Percentiles rank a stretch among this genome's conserved stretches.
phyloP scores from a whole-genome alignment of 805 yeast genomes.

The Candida nemodendra region DNA sequence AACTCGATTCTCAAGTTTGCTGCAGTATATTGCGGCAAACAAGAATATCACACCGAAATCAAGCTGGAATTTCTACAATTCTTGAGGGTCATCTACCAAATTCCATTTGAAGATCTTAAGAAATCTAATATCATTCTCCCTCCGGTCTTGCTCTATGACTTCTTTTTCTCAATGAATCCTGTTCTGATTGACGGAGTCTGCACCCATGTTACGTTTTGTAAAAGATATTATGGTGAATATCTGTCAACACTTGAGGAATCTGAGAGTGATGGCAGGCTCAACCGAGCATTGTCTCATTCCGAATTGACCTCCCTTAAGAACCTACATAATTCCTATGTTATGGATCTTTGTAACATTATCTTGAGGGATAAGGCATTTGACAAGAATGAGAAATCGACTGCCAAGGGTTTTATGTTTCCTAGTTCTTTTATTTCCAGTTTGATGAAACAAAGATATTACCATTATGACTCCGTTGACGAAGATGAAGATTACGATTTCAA shows the following conservation, averaged over 20 bases:
- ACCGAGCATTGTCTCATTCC: conserved; percentile 11
- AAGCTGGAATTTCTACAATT: conserved; percentile 14
- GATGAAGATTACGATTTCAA: conserved; percentile 18
- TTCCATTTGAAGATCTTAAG: conserved; percentile 24
- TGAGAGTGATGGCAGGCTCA: conserved; percentile 12
- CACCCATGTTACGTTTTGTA: conserved; percentile 44
- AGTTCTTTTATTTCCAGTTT: conserved; percentile 33
- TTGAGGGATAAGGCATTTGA: conserved; percentile 58
- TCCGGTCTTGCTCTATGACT: conserved; percentile 37
- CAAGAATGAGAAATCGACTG: conserved; percentile 31
- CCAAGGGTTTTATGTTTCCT: conserved; percentile 40
- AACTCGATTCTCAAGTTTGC: conserved; percentile 7
- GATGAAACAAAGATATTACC: conserved; percentile 25
- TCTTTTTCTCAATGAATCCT: conserved; percentile 44
- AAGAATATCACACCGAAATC: conserved; percentile 1
- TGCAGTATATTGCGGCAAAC: conserved; percentile 10
- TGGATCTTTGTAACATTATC: conserved; percentile 52
- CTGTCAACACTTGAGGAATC: conserved; percentile 14
- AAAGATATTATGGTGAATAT: conserved; percentile 33
- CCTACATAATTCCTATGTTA: conserved; percentile 48
- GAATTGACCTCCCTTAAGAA: conserved; percentile 26
- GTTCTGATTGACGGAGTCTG: conserved; percentile 45
- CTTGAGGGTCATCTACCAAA: conserved; percentile 12
- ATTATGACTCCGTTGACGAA: conserved; percentile 26
- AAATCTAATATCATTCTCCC: conserved; percentile 36